Evolutionary conservation across 805 yeast genomes (phyloP), one percentile per base, ranked within the genome.

Genomic region (Komagataella pseudopastoris): DNA sequence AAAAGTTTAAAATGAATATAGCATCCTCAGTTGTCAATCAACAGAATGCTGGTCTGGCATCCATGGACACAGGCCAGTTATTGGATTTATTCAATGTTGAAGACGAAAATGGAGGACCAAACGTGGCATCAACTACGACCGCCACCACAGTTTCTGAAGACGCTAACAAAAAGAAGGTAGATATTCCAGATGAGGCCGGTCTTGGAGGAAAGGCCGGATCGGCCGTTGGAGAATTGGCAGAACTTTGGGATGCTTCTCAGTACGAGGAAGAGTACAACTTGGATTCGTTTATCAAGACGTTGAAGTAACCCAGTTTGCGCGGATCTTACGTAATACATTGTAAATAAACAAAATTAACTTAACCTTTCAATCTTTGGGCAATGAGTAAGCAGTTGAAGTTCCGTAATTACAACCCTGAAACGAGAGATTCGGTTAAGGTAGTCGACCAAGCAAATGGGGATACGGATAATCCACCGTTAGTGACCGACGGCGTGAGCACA

Each of bases 21-120:
- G 99, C 99, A 0, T 87, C 96, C 0, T 87, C 98, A 0, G 86
- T 93, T 58, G 95, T 93, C 51, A 90, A 89, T 63, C 99, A 93
- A 65, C 99, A 93, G 63, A 93, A 93, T 64, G 79, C 95, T n/a
- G 98, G 98, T 0, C 75, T 93, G 55, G 80, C 88, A 2, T 87
- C 97, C 0, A 93, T 93, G 99, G 97, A 88, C 61, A 91, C 99
- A 0, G 88, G 87, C 61, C 98, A 93, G 66, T 73, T 93, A 54
- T 70, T 93, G 45, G 98, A 93, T 62, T 69, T 93, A 62, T 93
- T 93, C 62, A 88, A 87, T 57, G 83, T 84, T 5, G 85, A 84
- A 51, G 87, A 80, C 3, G 58, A 63, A 2, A 58, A 60, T 18
- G 71, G 63, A 5, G 70, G 64, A 17, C 65, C 60, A 12, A 56